Evolutionary conservation across 1,139 yeast genomes (phyloP).

Genomic region (Arxiozyma heterogenica): DNA sequence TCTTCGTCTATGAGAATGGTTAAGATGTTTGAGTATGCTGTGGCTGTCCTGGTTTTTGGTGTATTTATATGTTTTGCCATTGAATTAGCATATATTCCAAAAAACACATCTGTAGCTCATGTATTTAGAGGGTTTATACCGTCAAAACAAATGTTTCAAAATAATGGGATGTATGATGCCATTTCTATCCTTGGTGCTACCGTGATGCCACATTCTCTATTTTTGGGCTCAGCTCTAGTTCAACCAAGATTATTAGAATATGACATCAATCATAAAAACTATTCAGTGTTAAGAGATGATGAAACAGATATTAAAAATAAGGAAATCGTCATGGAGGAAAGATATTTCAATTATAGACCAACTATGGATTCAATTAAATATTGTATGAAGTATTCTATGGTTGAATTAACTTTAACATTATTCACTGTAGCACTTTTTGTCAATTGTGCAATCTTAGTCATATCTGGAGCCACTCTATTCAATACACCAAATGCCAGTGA

Average conservation of each 20-base stretch:
- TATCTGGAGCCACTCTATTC: conserved; percentile 65
- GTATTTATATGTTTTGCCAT: conserved; percentile 68
- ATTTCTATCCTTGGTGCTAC: conserved; percentile 77
- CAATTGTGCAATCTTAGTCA: conserved; percentile 65
- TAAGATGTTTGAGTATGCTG: conserved; percentile 55
- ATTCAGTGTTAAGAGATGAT: conserved; percentile 20
- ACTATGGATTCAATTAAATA: conserved; percentile 55
- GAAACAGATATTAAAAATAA: conserved; percentile 8
- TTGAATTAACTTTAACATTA: conserved; percentile 56
- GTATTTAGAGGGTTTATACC: conserved; percentile 69
- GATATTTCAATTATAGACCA: conserved; percentile 44
- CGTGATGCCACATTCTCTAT: conserved; percentile 74
- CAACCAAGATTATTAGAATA: conserved; percentile 61
- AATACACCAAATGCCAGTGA: conserved; percentile 55
- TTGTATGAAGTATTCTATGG: conserved; percentile 56
- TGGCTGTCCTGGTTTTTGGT: conserved; percentile 55
- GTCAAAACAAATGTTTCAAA: conserved; percentile 50
- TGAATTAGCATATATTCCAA: conserved; percentile 50
- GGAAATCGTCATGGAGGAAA: conserved; percentile 18
- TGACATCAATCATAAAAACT: conserved; percentile 42
- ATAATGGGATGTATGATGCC: conserved; percentile 61
- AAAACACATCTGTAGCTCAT: conserved; percentile 38
- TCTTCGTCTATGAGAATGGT: conserved; percentile 55
- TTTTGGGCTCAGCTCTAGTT: conserved; percentile 66
- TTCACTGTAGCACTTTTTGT: conserved; percentile 72